Evolutionary conservation across 352 stramenopile genomes (phyloP), one percentile per base, ranked within the genome.

Genomic region (Globisporangium nodosum): DNA sequence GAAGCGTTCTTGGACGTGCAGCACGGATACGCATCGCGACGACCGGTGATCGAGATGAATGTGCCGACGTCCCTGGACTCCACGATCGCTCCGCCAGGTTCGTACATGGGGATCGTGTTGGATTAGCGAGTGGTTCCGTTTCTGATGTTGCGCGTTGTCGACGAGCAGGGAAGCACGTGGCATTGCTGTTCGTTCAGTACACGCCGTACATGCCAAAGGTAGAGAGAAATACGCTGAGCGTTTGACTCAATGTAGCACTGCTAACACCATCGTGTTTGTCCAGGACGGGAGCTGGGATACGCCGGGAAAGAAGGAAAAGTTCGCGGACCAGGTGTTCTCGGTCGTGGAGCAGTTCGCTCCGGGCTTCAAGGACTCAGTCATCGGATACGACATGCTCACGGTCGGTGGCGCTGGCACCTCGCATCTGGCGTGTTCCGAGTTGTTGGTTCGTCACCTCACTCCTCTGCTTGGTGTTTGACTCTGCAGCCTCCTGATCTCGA

Each of bases 31-130:
- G 68, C 75, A 13, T 91, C 90, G 13, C 77, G 60, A 46, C 76
- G 85, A 31, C 89, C 90, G 45, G 72, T 97, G 15, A 92, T 97
- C 47, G 89, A 97, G 60, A 96, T 97, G 89, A 96, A 93, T 40
- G 79, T 97, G 13, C 90, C 90, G 3, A 96, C 90, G 3, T 88
- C 84, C 0, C 45, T 97, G 7, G 89, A 97, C 56, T 60, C 63
- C 6, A 85, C 85, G 1, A 89, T 93, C 60, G 79, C 83, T 13
- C 83, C 83, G 8, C 71, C 74, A 72, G 82, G 82, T 89, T 35
- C 2, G 40, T 37, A 11, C n/a, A 42, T 40, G 18, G 3, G 27
- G 15, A 56, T 8, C 24, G 7, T 39, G 33, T 39, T 12, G 33
- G 33, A 39, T 39, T 9, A 8, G 3, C 33, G 24, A 27, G 24